phyloP scores from a whole-genome alignment of 2,329 filamentous ascomycete species.

The Ophiostoma triangulosporum region DNA sequence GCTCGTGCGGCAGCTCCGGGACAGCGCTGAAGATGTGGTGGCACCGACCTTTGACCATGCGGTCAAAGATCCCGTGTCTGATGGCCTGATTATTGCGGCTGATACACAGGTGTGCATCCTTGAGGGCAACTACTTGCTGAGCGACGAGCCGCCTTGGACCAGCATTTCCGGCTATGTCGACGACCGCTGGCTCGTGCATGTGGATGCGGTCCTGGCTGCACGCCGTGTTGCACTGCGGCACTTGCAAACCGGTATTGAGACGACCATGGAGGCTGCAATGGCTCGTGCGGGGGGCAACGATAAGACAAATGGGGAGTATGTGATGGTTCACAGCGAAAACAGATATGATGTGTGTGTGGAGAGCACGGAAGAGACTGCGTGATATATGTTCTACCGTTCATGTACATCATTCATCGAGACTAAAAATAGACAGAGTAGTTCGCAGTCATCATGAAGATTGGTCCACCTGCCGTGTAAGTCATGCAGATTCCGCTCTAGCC shows the following conservation, averaged over 20 bases:
- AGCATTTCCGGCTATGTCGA: neutral
- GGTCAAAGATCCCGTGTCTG: neutral
- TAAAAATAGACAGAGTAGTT: no score
- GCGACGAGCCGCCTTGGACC: neutral
- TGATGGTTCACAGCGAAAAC: neutral
- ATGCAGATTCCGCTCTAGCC: no score
- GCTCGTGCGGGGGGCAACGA: slow-evolving; percentile 26
- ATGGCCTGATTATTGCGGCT: neutral
- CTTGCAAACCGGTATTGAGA: slow-evolving; percentile 27
- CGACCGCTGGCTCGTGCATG: neutral
- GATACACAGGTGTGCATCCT: neutral
- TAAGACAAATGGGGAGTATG: slow-evolving; percentile 20
- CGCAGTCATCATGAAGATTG: no score
- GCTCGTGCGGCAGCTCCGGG: slow-evolving; percentile 9
- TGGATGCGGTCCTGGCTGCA: neutral
- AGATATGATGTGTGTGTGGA: slow-evolving; percentile 1
- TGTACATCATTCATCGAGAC: no score
- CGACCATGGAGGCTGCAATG: slow-evolving; percentile 21
- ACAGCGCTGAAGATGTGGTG: neutral
- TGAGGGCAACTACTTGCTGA: neutral
- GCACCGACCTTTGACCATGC: neutral
- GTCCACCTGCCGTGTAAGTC: no score
- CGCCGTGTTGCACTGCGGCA: slow-evolving; percentile 18
- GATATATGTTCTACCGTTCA: no score
- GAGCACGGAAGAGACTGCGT: neutral